Evolutionary conservation across 768 basidiomycete genomes (phyloP), one percentile per base, ranked within the genome.

Genomic region (Mycena epipterygia): DNA sequence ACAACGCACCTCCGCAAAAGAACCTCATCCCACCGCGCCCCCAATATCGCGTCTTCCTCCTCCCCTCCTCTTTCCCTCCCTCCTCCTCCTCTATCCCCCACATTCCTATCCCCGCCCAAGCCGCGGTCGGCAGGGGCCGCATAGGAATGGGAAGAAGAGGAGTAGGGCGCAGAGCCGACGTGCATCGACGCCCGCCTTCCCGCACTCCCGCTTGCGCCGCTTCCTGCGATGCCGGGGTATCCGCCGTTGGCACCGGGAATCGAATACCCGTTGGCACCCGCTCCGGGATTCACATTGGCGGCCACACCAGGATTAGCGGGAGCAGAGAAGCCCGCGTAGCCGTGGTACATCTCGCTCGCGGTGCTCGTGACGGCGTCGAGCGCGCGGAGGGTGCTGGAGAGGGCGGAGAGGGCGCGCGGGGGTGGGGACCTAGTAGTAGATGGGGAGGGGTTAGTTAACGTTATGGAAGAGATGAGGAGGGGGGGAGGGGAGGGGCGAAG

Each of bases 1-100:
- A 19, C 3, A 8, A 67, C 66, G 46, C 46, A 63, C 59, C 49
- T 21, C 19, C 8, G 57, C 25, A 3, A 17, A 35, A 4, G 32
- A 14, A 30, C 67, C 37, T 69, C 67, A 2, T 64, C 72, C 72
- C 72, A 73, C 42, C 72, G 41, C 48, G 64, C 72, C 6, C 48
- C 68, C 2, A 64, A 2, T 3, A 73, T 70, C 41, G 11, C 30
- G 3, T 73, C 72, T 25, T 64, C 71, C 33, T 53, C 64, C 1
- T 66, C 58, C 16, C 52, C 32, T 9, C 27, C 25, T 27, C 55
- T 9, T 57, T 32, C 23, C 11, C n/a, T 35, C 12, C 30, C 27
- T 21, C 19, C 17, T 4, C 55, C 35, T 9, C 35, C 32, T 6
- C n/a, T 13, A 2, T 21, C n/a, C 27, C 27, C 27, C 27, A 25